Base-by-base conservation (phyloP, 371 early-diverging fungal genomes). In the Mucor indicus region DNA sequence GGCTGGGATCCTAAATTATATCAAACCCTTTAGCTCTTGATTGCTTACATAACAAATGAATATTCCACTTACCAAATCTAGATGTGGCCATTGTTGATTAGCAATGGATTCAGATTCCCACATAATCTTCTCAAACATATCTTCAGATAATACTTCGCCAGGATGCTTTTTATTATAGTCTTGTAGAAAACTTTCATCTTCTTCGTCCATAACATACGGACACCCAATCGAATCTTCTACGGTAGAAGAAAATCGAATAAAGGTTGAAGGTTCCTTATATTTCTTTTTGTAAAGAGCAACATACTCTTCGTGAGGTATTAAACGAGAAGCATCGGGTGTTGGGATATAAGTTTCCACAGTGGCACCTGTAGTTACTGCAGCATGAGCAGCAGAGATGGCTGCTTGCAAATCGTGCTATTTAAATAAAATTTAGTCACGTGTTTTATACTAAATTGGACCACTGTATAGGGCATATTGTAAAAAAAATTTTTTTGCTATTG, bases 331-430 rank as follows among this genome's bases (percentile, higher is more conserved):
- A 73, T 94, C 91, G 13, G 98, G 98, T 2, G 90, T 92, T 3
- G 98, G 98, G 53, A 98, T 98, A 50, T 84, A 86, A 7, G 72
- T 62, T 48, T 75, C 69, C 27, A 79, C 67, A 17, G 66, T 54
- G 19, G 77, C 79, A 41, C 81, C 78, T 2, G 79, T 79, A 3
- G 77, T 69, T 10, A 80, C 81, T 0, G 90, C 89, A 10, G 89
- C 85, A 40, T 87, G 80, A 13, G 82, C 76, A 4, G 88, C 83
- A 17, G 89, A 83, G 48, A 97, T 86, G 45, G 92, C 96, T n/a
- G 89, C 93, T 81, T 94, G 94, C 50, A 98, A 72, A 64, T 96
- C 97, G 61, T 95, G 92, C 80, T 98, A 93, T 90, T 86, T 71
- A 38, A 47, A 35, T 45, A 45, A 44, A 39, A 35, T 44, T 43